Evolutionary conservation across 495 filamentous ascomycete species (phyloP), one percentile per base, ranked within the genome.

Genomic region (Lasiosphaeria ovina): DNA sequence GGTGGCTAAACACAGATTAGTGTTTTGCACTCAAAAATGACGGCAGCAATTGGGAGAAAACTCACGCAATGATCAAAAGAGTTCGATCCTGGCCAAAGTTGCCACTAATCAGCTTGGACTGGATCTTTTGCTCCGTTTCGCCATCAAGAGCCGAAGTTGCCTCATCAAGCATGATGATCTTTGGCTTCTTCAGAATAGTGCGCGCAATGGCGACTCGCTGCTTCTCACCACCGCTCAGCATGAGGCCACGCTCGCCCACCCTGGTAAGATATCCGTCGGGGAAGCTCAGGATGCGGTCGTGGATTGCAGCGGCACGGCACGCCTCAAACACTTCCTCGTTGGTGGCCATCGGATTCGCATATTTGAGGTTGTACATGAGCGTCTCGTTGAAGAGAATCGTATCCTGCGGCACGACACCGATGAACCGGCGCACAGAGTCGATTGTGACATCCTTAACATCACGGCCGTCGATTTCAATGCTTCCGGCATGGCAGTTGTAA

Each of bases 361-460:
- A 98, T 73, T 87, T 90, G 57, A 98, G 77, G 66, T 98, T 98
- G 76, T 98, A 84, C 94, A 98, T 96, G 57, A 98, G 73, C 0
- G 89, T 89, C 73, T 98, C 94, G 71, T 98, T 98, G 83, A 98
- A 98, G 53, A 98, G 79, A 10, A 96, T 87, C 1, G 93, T 97
- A 66, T 98, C 94, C 72, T 98, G 94, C 9, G 94, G 94, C 17
- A 98, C 94, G 54, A 98, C 94, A 35, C 94, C 94, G 67, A 98
- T 96, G 66, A 90, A 87, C 49, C 81, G 81, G 57, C 94, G 88
- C 42, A 98, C 75, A n/a, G 91, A 95, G 74, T 98, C 91, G 68
- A 98, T 97, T 5, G 91, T 95, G 61, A 96, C 74, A 66, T 90
- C 86, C 63, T 89, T 83, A 9, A 97, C 88, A 71, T 97, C 89